Percentiles rank a stretch among this genome's conserved stretches.
These are phyloP conservation scores for Dillenia suffruticosa DNA, from an alignment of 164 flowering plant genomes.

Conservation along the genomic window DNA sequence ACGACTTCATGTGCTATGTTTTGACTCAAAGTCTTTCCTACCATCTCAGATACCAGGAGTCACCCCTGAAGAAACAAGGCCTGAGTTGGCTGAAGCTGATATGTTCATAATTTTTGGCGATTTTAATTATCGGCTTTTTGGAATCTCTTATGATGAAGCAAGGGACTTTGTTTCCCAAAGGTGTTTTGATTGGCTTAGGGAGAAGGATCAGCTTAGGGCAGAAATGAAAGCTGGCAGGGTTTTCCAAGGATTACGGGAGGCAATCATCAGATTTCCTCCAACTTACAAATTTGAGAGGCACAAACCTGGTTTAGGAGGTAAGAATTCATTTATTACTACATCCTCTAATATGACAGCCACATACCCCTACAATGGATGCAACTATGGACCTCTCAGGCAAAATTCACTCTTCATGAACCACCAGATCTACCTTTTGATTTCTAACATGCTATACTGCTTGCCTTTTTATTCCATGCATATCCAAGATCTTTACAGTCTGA, in stretches of 20 bases:
- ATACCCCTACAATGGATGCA: too few species aligned
- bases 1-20: background rate
- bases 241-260: conserved; percentile 98
- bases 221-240: conserved; percentile 96
- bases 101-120: conserved; percentile 91
- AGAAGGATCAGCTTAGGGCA: conserved; percentile 91
- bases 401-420: too few species aligned
- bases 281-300: conserved; percentile 93
- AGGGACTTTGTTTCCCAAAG: conserved; percentile 97
- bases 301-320: conserved; percentile 89
- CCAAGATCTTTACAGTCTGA: too few species aligned
- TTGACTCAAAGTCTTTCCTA: conserved; percentile 7
- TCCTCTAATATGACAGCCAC: too few species aligned
- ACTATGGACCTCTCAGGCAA: too few species aligned
- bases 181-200: conserved; percentile 97
- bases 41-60: conserved; percentile 32
- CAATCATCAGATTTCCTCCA: conserved; percentile 84
- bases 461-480: too few species aligned
- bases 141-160: conserved; percentile 96
- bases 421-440: too few species aligned
- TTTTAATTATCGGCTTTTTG: conserved; percentile 89
- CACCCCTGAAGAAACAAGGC: conserved; percentile 50
- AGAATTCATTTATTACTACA: too few species aligned
- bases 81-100: conserved; percentile 92
- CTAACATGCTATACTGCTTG: too few species aligned